Conservation (phyloP, 2,329 filamentous ascomycete genomes). For the Colletotrichum scovillei region DNA sequence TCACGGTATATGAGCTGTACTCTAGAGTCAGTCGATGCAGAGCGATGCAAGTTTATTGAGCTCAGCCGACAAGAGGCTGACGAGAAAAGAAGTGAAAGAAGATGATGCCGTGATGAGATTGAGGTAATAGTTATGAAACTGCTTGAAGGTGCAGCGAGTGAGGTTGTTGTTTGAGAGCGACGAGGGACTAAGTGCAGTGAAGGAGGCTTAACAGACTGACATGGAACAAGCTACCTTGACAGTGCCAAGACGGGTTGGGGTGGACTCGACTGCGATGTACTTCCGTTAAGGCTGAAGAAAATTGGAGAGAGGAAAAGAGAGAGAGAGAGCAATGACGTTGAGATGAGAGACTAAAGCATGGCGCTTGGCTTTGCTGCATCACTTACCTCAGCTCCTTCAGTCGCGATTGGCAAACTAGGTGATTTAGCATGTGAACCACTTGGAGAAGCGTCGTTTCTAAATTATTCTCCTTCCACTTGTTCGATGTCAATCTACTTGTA, state of each 20-base stretch:
- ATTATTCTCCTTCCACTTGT: background rate
- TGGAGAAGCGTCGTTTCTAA: background rate
- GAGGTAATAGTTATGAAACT: background rate
- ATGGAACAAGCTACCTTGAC: background rate
- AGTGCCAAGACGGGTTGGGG: background rate
- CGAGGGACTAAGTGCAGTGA: background rate
- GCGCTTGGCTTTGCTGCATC: background rate
- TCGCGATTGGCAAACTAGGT: background rate
- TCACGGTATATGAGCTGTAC: background rate
- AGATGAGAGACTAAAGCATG: constrained; percentile 30
- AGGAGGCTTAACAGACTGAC: background rate
- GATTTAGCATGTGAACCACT: constrained; percentile 12
- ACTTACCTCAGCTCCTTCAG: constrained; percentile 2
- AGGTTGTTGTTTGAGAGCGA: background rate
- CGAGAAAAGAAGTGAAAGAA: background rate
- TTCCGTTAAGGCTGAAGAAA: constrained; percentile 12
- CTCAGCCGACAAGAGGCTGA: background rate
- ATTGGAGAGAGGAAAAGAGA: no score
- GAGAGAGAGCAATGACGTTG: constrained; percentile 27
- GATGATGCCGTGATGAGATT: background rate
- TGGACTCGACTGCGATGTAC: constrained; percentile 1
- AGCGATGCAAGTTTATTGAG: background rate
- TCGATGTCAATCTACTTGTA: background rate
- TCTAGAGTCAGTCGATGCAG: background rate
- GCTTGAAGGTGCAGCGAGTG: background rate